These are phyloP conservation scores for Emmonsia crescens DNA, from an alignment of 2,329 filamentous ascomycete genomes.

Conservation along the genomic window DNA sequence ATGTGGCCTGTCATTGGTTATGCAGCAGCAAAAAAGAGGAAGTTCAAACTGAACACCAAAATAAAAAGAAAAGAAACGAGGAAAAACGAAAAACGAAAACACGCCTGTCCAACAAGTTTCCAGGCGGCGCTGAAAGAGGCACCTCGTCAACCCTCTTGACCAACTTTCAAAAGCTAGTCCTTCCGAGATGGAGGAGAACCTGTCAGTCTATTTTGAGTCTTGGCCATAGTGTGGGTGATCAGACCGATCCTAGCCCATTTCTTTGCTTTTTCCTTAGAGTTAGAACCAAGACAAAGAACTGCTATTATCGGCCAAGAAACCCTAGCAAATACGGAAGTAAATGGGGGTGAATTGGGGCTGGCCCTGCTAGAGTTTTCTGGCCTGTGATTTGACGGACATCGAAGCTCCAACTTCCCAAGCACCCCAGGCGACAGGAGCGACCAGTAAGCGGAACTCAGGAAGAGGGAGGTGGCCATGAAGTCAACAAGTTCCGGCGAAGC, in stretches of 20 bases:
- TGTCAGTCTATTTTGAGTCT: constrained; percentile 1
- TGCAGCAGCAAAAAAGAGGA: not conserved
- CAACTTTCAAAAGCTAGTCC: not conserved
- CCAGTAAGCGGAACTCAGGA: not conserved
- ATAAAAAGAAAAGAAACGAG: not conserved
- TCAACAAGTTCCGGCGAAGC: not conserved
- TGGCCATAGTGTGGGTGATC: constrained; percentile 1
- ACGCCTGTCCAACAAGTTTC: not conserved
- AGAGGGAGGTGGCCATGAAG: not conserved
- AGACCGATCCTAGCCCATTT: not conserved
- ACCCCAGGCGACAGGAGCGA: not conserved
- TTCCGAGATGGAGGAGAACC: not conserved
- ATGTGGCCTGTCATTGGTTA: constrained; percentile 3
- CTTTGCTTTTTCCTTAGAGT: constrained; percentile 1
- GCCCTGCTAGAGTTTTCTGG: not conserved
- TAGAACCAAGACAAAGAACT: constrained; percentile 2
- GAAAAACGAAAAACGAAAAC: not conserved
- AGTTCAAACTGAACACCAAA: not conserved
- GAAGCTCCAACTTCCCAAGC: not conserved
- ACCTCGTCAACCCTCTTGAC: not conserved
- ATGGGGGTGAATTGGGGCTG: not conserved
- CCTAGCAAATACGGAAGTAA: not conserved
- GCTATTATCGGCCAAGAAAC: not conserved
- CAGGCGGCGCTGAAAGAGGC: not conserved
- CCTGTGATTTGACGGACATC: not conserved